Percentiles rank a stretch among this genome's conserved stretches.
Conservation (phyloP, 23 red algal species). For the Gracilaria domingensis region DNA sequence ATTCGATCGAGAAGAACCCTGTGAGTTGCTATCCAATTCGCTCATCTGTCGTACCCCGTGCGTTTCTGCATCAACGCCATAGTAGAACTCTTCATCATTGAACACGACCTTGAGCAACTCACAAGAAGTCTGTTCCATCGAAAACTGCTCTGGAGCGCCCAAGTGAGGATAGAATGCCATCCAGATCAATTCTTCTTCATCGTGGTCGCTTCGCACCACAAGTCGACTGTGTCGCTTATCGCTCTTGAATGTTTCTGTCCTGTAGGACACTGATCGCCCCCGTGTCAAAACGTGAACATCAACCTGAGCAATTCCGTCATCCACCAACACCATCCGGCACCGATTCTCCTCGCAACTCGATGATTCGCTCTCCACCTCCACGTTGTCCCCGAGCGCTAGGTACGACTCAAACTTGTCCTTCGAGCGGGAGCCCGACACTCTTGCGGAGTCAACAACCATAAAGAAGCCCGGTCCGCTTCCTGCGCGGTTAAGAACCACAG, state of each 20-base stretch:
- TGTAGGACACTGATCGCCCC: background rate
- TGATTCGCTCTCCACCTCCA: slow-evolving; percentile 24
- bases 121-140: slow-evolving; percentile 5
- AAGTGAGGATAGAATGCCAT: slow-evolving; percentile 44
- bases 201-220: slow-evolving; percentile 19
- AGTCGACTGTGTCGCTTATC: slow-evolving; percentile 7
- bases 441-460: slow-evolving; percentile 45
- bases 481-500: slow-evolving; percentile 22
- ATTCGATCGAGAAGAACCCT: background rate
- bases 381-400: slow-evolving; percentile 27
- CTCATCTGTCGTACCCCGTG: background rate
- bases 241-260: background rate
- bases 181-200: slow-evolving; percentile 16
- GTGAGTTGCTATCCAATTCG: background rate
- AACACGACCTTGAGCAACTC: slow-evolving; percentile 14
- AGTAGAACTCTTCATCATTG: slow-evolving; percentile 28
- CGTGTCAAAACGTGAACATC: slow-evolving; percentile 24
- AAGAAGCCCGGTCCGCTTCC: slow-evolving; percentile 26
- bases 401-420: slow-evolving; percentile 63
- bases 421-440: background rate
- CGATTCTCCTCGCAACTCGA: slow-evolving; percentile 26
- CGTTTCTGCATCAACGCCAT: slow-evolving; percentile 16
- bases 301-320: slow-evolving; percentile 31
- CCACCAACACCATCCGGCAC: slow-evolving; percentile 32
- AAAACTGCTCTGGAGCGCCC: slow-evolving; percentile 1